Conservation (phyloP, 1,284 basidiomycete genomes). For the Xerocomus cyaneibrunnescens region DNA sequence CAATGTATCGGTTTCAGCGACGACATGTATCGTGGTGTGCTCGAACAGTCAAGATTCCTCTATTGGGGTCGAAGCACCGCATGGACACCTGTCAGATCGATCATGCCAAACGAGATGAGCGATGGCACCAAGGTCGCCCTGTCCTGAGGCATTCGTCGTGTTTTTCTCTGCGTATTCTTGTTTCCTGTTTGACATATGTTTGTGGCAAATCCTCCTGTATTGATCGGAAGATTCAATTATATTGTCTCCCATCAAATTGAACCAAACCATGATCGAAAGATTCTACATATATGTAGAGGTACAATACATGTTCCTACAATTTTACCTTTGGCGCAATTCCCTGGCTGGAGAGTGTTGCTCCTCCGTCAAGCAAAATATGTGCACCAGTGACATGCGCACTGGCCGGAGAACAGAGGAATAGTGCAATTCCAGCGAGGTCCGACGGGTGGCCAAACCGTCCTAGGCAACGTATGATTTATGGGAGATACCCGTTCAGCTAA, state of each 20-base stretch:
- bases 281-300: background rate
- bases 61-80: conserved; percentile 39
- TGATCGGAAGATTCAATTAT: too few species aligned
- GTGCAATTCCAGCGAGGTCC: conserved; percentile 73
- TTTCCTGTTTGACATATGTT: background rate
- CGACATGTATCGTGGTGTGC: conserved; percentile 54
- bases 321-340: conserved; percentile 40
- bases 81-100: conserved; percentile 16
- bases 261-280: background rate
- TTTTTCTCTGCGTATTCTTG: background rate
- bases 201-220: conserved; percentile 5
- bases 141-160: conserved; percentile 9
- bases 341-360: conserved; percentile 22
- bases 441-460: conserved; percentile 67
- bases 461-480: conserved; percentile 24
- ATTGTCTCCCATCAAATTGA: background rate
- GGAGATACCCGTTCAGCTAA: background rate
- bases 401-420: conserved; percentile 74
- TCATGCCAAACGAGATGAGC: conserved; percentile 14
- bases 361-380: conserved; percentile 73
- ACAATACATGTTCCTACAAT: conserved; percentile 31
- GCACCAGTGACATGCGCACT: conserved; percentile 73
- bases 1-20: conserved; percentile 74
- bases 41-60: conserved; percentile 54
- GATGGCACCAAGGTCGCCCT: conserved; percentile 12